Conservation (phyloP, 2,329 filamentous ascomycete species). For the Exophiala sideris region DNA sequence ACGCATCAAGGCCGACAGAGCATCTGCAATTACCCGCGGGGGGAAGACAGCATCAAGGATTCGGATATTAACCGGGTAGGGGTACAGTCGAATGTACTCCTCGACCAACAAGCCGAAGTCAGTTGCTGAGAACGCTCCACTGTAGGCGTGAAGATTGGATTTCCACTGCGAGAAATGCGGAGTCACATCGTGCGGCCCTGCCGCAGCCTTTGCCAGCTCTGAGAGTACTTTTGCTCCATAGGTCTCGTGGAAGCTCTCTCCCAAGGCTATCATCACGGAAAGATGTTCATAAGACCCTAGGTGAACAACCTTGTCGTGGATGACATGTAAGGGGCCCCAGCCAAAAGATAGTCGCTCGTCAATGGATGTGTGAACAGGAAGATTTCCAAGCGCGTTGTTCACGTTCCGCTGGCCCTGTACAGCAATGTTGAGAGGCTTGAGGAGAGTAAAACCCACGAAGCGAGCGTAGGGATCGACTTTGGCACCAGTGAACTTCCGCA, state of each 20-base stretch:
- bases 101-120: constrained; percentile 26
- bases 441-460: constrained; percentile 19
- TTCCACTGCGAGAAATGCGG: constrained; percentile 26
- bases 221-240: constrained; percentile 22
- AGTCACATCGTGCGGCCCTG: constrained; percentile 18
- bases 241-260: constrained; percentile 24
- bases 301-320: constrained; percentile 22
- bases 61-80: constrained; percentile 11
- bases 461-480: constrained; percentile 23
- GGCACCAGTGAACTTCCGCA: constrained; percentile 13
- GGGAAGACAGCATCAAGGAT: constrained; percentile 12
- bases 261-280: constrained; percentile 20
- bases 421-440: constrained; percentile 23
- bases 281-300: constrained; percentile 25
- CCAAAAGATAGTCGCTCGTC: constrained; percentile 21
- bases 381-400: constrained; percentile 22
- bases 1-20: constrained; percentile 18
- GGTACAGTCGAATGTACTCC: constrained; percentile 24
- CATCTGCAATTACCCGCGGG: constrained; percentile 16
- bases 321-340: constrained; percentile 21
- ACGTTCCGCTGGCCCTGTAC: constrained; percentile 23
- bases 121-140: constrained; percentile 22
- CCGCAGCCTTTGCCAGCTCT: constrained; percentile 10
- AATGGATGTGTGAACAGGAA: constrained; percentile 15
- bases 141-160: constrained; percentile 17